A percentile compares a stretch with the other conserved stretches of the same genome.
These are phyloP conservation scores for Leptodontidium sp. DNA, from an alignment of 2,329 filamentous ascomycete genomes.

Conservation along the genomic window DNA sequence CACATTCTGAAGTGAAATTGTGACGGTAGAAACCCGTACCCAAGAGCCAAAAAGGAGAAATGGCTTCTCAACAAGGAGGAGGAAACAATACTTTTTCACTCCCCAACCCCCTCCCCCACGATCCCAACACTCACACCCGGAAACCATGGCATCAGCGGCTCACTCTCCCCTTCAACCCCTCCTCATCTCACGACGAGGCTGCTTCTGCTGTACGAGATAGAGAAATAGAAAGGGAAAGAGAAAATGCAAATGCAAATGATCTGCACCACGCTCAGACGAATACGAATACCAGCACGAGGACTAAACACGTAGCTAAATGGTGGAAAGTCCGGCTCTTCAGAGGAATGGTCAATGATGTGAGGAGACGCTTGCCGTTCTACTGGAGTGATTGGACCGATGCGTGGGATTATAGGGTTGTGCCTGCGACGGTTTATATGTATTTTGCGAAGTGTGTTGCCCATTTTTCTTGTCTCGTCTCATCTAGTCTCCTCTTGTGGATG, in stretches of 20 bases:
- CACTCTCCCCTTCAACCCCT: conserved; percentile 20
- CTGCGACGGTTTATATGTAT: conserved; percentile 92
- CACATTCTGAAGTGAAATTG: too few species aligned
- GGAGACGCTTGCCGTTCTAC: conserved; percentile 79
- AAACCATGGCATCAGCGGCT: conserved; percentile 36
- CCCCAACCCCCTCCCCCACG: conserved; percentile 33
- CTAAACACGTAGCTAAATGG: conserved; percentile 57
- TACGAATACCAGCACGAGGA: conserved; percentile 34
- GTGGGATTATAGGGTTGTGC: conserved; percentile 89
- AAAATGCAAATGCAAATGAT: conserved; percentile 21
- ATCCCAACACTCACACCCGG: conserved; percentile 10
- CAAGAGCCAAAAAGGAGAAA: conserved; percentile 8
- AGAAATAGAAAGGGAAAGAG: too few species aligned
- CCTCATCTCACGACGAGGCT: background rate
- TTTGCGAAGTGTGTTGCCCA: conserved; percentile 78
- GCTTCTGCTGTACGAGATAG: background rate
- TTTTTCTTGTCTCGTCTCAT: background rate
- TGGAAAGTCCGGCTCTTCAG: conserved; percentile 79
- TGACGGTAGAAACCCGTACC: too few species aligned
- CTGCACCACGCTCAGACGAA: conserved; percentile 30
- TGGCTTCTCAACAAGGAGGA: conserved; percentile 25
- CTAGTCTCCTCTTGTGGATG: too few species aligned
- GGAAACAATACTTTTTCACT: conserved; percentile 35
- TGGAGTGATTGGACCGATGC: conserved; percentile 85
- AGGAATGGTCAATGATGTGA: conserved; percentile 82